These are phyloP conservation scores for Cadophora malorum DNA, from an alignment of 2,329 filamentous ascomycete species.

Conservation along the genomic window DNA sequence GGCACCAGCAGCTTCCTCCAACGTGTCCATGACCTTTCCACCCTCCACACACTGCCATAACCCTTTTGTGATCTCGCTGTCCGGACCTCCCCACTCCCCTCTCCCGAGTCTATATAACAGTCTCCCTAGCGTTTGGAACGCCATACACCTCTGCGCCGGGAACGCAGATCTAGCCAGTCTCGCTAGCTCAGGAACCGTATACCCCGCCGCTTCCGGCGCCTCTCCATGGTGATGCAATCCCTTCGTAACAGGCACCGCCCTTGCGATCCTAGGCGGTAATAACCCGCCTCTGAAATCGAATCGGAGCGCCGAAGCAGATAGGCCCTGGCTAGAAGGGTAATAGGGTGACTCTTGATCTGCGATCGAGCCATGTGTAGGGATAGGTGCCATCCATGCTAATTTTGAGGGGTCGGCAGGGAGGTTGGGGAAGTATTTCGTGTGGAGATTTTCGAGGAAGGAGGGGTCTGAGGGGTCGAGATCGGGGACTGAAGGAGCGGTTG, in stretches of 20 bases:
- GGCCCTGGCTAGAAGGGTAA: constrained; percentile 74
- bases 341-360: constrained; percentile 78
- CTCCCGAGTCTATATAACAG: constrained; percentile 83
- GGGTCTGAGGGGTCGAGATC: constrained; percentile 85
- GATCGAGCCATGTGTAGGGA: constrained; percentile 67
- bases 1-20: constrained; percentile 75
- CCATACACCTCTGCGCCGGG: constrained; percentile 85
- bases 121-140: constrained; percentile 88
- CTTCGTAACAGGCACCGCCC: constrained; percentile 75
- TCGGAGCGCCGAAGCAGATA: constrained; percentile 79
- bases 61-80: constrained; percentile 72
- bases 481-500: constrained; percentile 57
- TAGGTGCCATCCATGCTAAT: constrained; percentile 86
- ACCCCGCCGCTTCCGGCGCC: constrained; percentile 91
- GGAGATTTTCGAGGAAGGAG: constrained; percentile 82
- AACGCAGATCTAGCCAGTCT: constrained; percentile 81
- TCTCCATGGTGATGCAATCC: constrained; percentile 94
- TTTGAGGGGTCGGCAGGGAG: constrained; percentile 84
- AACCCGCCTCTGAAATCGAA: constrained; percentile 88
- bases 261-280: constrained; percentile 76
- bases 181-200: constrained; percentile 87
- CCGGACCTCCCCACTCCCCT: constrained; percentile 72
- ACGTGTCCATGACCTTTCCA: constrained; percentile 75
- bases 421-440: constrained; percentile 91
- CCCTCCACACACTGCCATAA: constrained; percentile 84